Evolutionary conservation across 1,139 yeast genomes (phyloP), one percentile per base, ranked within the genome.

Genomic region (Suhomyces anneliseae): DNA sequence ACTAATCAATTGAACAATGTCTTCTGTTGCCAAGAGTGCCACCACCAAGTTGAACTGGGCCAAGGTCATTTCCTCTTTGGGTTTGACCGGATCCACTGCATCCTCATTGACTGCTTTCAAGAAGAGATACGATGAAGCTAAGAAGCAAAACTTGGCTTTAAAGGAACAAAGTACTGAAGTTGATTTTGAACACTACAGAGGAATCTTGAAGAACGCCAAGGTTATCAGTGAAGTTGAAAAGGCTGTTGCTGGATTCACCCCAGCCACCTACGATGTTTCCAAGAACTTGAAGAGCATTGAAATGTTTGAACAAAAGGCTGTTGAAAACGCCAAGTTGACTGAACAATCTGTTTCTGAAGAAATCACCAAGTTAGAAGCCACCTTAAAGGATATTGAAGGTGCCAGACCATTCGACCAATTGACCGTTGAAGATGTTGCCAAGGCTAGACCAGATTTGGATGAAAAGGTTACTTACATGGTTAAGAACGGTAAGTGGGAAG

Each of bases 331-430:
- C 60, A 83, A 88, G 77, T 83, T 85, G 64, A 93, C 99, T 55
- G 97, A 93, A 77, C 75, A 83, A 59, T 84, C 93, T 57, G 98
- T 93, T 52, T 75, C 84, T 59, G 84, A 85, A 61, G 99, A 93
- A 78, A 80, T 95, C 65, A 75, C 81, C 61, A 92, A 90, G 65
- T 83, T 93, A 69, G 84, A 89, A 72, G 84, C 81, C 71, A 92
- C 99, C 54, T 80, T 93, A 69, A 83, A 83, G 71, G 95, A 93
- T 79, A 95, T 93, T 68, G 96, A 93, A 78, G 75, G 87, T 56
- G 97, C 99, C 54, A 89, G 98, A 80, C 97, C 99, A 64, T 92
- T 93, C 66, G 97, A 90, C 69, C 93, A 93, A 76, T 85, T 93
- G 70, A 92, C 97, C 47, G 93, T 92, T 52, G 97, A 90, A 54